These are phyloP conservation scores for Pezicula neosporulosa DNA, from an alignment of 2,329 filamentous ascomycete species.

Conservation along the genomic window DNA sequence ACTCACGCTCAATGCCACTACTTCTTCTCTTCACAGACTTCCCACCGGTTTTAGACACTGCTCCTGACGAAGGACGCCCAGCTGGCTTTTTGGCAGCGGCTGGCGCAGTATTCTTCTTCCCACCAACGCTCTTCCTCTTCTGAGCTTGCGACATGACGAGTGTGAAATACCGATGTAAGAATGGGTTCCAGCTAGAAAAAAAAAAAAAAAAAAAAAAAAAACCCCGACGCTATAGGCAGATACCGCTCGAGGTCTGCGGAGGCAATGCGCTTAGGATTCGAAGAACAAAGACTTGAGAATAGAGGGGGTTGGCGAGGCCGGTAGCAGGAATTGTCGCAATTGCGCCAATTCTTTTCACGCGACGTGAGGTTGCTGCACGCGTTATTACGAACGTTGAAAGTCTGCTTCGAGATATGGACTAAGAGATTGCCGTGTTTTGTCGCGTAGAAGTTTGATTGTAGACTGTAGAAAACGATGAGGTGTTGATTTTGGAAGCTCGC, in stretches of 20 bases:
- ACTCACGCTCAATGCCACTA: slow-evolving; percentile 7
- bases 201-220: too few species aligned
- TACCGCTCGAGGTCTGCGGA: not conserved
- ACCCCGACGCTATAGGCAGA: not conserved
- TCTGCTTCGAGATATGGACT: too few species aligned
- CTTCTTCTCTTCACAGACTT: not conserved
- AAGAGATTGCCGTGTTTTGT: too few species aligned
- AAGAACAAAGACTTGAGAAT: not conserved
- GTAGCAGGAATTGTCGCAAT: not conserved
- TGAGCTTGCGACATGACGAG: slow-evolving; percentile 4
- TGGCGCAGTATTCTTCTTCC: not conserved
- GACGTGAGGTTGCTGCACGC: not conserved
- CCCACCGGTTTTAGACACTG: not conserved
- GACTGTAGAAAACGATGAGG: too few species aligned
- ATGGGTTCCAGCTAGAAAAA: not conserved
- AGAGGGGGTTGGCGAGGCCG: not conserved
- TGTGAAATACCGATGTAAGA: not conserved
- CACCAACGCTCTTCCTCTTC: slow-evolving; percentile 1
- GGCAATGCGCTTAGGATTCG: not conserved
- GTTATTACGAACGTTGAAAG: not conserved
- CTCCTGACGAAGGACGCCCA: not conserved
- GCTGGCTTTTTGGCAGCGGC: not conserved
- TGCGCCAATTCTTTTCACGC: not conserved
- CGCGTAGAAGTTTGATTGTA: too few species aligned
- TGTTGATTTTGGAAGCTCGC: too few species aligned